Percentiles rank a stretch among this genome's conserved stretches.
These are phyloP conservation scores for Arthrobotrys megalospora DNA, from an alignment of 2,329 filamentous ascomycete genomes.

Conservation along the genomic window DNA sequence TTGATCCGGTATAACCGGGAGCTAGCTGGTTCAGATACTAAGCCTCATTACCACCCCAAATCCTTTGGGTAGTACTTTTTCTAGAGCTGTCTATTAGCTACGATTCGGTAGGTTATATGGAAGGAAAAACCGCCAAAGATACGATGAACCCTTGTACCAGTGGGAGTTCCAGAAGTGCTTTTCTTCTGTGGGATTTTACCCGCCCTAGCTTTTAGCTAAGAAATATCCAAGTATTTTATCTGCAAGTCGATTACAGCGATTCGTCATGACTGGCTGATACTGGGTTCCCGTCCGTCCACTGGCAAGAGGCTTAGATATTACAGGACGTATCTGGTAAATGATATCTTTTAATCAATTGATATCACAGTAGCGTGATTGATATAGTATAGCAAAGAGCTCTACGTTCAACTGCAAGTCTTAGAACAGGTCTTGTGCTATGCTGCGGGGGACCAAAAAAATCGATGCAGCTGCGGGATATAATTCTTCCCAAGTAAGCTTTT, in stretches of 20 bases:
- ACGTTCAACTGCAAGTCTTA: not conserved
- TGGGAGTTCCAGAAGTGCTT: not conserved
- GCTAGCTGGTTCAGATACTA: conserved; percentile 15
- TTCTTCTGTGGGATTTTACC: conserved; percentile 9
- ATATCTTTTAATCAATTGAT: conserved; percentile 6
- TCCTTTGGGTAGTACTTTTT: conserved; percentile 35
- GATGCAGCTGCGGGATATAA: conserved; percentile 39
- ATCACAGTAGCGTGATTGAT: not conserved
- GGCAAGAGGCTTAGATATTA: conserved; percentile 29
- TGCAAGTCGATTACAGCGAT: conserved; percentile 40
- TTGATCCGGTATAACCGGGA: conserved; percentile 61
- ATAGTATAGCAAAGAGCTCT: not conserved
- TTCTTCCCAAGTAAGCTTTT: conserved; percentile 19
- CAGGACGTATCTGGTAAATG: conserved; percentile 7
- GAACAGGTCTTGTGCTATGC: not conserved
- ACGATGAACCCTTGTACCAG: conserved; percentile 8
- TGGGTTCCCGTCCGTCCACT: conserved; percentile 6
- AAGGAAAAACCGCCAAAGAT: conserved; percentile 5
- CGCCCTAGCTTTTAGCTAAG: conserved; percentile 7
- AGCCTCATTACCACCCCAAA: conserved; percentile 49
- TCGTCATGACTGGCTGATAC: conserved; percentile 14
- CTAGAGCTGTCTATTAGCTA: not conserved
- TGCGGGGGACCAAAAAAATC: not conserved
- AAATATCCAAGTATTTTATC: conserved; percentile 12
- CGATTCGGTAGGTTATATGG: not conserved